Base-by-base conservation (phyloP, 768 basidiomycete genomes). In the Arthromyces matolae region DNA sequence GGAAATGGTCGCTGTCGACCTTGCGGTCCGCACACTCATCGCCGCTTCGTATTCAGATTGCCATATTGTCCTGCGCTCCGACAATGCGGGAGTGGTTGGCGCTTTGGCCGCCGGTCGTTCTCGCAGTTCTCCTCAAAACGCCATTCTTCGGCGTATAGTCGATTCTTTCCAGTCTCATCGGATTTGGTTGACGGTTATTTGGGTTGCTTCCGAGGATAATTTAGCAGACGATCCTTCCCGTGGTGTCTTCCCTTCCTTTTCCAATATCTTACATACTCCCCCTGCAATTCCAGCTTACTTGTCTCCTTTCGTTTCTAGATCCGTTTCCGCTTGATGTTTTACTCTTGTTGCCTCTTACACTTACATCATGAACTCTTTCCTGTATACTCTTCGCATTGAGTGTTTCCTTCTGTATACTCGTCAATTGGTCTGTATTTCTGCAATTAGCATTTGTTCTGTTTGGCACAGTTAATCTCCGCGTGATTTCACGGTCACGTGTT, bases 21-120 rank as follows among this genome's bases (percentile, higher is more conserved):
- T 68, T 9, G 32, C 50, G 6, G 29, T 62, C 4, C 50, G 51
- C 44, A 42, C 54, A 6, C 36, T 62, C 1, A 49, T 55, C 4
- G 31, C 19, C 2, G 19, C 29, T 3, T 46, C 51, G 0, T 6
- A 55, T 4, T 16, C 34, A 0, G 34, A 70, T 37, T 22, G 29
- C 12, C 35, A 57, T 14, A 8, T 71, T 1, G 45, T 59, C 22
- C 52, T 70, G 10, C 58, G 60, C 39, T 66, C 62, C 0, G 68
- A 73, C 53, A 73, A 73, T 50, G 45, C 64, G 23, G 70, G 70
- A 8, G 58, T 61, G 2, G 68, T 73, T 28, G 63, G 67, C 3
- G 58, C 69, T 9, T 56, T 65, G 22, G 40, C 42, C 1, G 65
- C 64, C 33, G 69, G 70, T 2, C 50, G 64, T 3, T 59, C 64